Conservation (phyloP, 1,139 yeast genomes). For the Protomyces inouyei region DNA sequence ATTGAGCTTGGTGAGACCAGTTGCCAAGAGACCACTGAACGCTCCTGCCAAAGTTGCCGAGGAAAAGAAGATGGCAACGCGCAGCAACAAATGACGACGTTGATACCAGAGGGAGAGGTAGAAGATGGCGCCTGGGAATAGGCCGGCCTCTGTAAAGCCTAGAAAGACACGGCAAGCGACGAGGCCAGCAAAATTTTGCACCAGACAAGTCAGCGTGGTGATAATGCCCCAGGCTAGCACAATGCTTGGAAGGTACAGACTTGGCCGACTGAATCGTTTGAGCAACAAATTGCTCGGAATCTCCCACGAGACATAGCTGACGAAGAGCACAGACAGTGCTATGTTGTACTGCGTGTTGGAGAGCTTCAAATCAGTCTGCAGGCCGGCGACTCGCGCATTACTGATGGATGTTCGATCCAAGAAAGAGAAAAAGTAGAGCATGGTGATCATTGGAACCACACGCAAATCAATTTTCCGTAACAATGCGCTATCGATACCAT, state of each 20-base stretch:
- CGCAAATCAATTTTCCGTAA: slow-evolving; percentile 50
- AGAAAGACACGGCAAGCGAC: slow-evolving; percentile 49
- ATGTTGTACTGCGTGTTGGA: slow-evolving; percentile 50
- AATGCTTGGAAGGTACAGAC: slow-evolving; percentile 49
- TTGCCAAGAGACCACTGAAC: slow-evolving; percentile 33
- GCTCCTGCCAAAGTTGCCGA: slow-evolving; percentile 40
- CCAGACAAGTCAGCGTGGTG: slow-evolving; percentile 46
- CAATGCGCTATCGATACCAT: slow-evolving; percentile 36
- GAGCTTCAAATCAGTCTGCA: slow-evolving; percentile 50
- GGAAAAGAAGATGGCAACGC: slow-evolving; percentile 57
- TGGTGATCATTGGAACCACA: slow-evolving; percentile 53
- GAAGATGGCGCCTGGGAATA: slow-evolving; percentile 50
- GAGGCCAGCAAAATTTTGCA: slow-evolving; percentile 39
- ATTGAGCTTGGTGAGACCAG: slow-evolving; percentile 26
- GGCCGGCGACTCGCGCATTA: slow-evolving; percentile 56
- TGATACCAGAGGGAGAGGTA: slow-evolving; percentile 40
- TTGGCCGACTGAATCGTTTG: slow-evolving; percentile 46
- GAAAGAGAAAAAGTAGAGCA: slow-evolving; percentile 51
- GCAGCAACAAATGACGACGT: slow-evolving; percentile 42
- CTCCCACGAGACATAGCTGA: slow-evolving; percentile 59
- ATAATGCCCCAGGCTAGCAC: slow-evolving; percentile 58
- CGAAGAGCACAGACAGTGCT: slow-evolving; percentile 54
- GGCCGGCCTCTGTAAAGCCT: slow-evolving; percentile 58
- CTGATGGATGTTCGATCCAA: slow-evolving; percentile 61
- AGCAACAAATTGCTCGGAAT: slow-evolving; percentile 52